These are phyloP conservation scores for Schizochytrium sp. DNA, from an alignment of 108 stramenopile species.

Conservation along the genomic window DNA sequence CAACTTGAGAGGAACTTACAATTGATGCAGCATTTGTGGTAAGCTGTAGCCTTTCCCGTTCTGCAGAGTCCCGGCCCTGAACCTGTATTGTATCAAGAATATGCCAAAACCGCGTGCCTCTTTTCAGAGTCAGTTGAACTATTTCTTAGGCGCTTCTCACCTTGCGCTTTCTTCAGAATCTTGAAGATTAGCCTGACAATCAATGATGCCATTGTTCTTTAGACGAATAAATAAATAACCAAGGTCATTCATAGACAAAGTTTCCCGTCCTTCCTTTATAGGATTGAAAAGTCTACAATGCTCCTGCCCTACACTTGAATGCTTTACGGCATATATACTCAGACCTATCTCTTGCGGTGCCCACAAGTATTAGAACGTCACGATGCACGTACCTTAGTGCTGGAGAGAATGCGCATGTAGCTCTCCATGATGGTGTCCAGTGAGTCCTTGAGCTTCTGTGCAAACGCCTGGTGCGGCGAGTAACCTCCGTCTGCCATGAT, in stretches of 20 bases:
- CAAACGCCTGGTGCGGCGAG: slow-evolving; percentile 58
- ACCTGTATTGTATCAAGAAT: neutral
- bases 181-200: neutral
- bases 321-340: too few species aligned
- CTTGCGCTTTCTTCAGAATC: neutral
- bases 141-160: neutral
- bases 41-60: slow-evolving; percentile 35
- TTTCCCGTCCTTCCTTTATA: too few species aligned
- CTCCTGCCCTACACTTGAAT: too few species aligned
- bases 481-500: neutral
- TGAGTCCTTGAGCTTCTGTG: slow-evolving; percentile 52
- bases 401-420: slow-evolving; percentile 20
- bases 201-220: neutral
- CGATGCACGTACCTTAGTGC: neutral
- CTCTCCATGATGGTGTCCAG: slow-evolving; percentile 45
- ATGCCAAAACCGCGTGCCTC: neutral
- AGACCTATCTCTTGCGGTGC: too few species aligned
- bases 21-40: slow-evolving; percentile 1
- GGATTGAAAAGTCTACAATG: too few species aligned
- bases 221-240: neutral
- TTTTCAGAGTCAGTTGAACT: neutral
- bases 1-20: neutral
- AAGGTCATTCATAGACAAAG: too few species aligned
- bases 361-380: neutral
- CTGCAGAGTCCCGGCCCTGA: slow-evolving; percentile 14